Percentiles rank a stretch among this genome's conserved stretches.
Evolutionary conservation across 2,329 filamentous ascomycete genomes (phyloP).

Genomic region (Colletotrichum destructivum): DNA sequence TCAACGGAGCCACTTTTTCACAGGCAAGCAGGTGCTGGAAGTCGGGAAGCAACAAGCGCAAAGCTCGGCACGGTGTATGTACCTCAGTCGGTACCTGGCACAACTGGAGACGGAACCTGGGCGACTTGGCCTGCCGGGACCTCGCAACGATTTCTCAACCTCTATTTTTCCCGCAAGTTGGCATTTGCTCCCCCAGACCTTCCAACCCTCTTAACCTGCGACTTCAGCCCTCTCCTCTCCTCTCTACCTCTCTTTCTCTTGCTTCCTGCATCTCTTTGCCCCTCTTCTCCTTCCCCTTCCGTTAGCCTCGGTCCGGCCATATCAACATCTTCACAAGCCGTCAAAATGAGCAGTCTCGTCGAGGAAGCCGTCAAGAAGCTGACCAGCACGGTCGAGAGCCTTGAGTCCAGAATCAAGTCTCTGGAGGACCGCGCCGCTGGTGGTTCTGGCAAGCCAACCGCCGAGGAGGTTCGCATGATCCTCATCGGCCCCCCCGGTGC

Average conservation of each 20-base stretch:
- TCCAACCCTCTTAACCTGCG: conserved; percentile 29
- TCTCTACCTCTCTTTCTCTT: conserved; percentile 28
- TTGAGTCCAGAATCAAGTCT: conserved; percentile 88
- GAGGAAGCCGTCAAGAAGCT: conserved; percentile 88
- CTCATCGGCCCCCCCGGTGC: conserved; percentile 97
- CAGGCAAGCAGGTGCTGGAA: conserved; percentile 13
- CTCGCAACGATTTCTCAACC: conserved; percentile 38
- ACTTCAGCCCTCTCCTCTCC: conserved; percentile 25
- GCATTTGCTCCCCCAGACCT: conserved; percentile 37
- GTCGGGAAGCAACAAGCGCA: conserved; percentile 27
- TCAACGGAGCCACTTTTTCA: conserved; percentile 27
- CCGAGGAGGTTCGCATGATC: conserved; percentile 90
- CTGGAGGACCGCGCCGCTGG: conserved; percentile 82
- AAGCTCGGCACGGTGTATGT: conserved; percentile 36
- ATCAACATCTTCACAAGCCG: conserved; percentile 47
- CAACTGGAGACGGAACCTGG: conserved; percentile 36
- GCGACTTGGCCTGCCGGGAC: conserved; percentile 26
- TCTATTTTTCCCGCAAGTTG: conserved; percentile 42
- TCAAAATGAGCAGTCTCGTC: conserved; percentile 85
- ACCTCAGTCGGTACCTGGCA: conserved; percentile 13
- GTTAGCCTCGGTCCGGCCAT: conserved; percentile 44
- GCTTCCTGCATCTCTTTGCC: conserved; percentile 39
- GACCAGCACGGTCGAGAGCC: conserved; percentile 84
- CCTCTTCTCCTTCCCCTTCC: conserved; percentile 21
- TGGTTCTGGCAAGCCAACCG: conserved; percentile 63